phyloP scores from a whole-genome alignment of 1,284 basidiomycete genomes.

The Cutaneotrichosporon cutaneum region DNA sequence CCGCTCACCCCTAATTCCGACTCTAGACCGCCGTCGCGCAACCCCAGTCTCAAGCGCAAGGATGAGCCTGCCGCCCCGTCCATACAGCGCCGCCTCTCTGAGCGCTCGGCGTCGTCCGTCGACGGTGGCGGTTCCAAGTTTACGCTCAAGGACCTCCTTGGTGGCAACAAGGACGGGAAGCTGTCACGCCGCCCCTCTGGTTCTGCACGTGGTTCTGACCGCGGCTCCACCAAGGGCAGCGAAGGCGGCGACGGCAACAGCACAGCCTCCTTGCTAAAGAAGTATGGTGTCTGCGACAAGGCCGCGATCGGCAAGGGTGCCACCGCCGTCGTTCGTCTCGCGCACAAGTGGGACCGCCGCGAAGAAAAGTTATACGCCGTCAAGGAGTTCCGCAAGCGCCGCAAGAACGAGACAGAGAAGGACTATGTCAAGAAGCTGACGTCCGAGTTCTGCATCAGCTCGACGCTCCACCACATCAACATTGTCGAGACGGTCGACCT shows the following conservation, averaged over 20 bases:
- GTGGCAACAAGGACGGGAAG: conserved; percentile 58
- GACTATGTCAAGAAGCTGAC: conserved; percentile 99
- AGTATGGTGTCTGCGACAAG: conserved; percentile 97
- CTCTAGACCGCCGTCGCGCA: conserved; percentile 40
- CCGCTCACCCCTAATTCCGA: conserved; percentile 39
- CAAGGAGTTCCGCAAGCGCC: conserved; percentile 97
- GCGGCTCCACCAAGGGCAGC: conserved; percentile 47
- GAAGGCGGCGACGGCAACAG: conserved; percentile 44
- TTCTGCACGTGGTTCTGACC: conserved; percentile 56
- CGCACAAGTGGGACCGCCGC: conserved; percentile 96
- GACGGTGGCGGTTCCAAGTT: conserved; percentile 63
- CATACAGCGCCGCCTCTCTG: conserved; percentile 26
- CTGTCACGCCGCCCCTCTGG: conserved; percentile 68
- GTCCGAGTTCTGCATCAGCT: conserved; percentile 98
- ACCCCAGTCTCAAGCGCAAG: conserved; percentile 32
- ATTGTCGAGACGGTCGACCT: conserved; percentile 98
- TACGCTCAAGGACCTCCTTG: conserved; percentile 76
- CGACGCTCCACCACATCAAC: conserved; percentile 92
- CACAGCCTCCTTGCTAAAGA: conserved; percentile 65
- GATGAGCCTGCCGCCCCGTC: conserved; percentile 21
- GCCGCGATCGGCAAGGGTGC: conserved; percentile 97
- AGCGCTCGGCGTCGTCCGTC: conserved; percentile 36
- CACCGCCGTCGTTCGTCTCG: conserved; percentile 91
- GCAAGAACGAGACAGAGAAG: conserved; percentile 98
- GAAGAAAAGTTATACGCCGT: conserved; percentile 99